Base-by-base conservation (phyloP, 306 rosid species). In the Quercus berberidifolia region DNA sequence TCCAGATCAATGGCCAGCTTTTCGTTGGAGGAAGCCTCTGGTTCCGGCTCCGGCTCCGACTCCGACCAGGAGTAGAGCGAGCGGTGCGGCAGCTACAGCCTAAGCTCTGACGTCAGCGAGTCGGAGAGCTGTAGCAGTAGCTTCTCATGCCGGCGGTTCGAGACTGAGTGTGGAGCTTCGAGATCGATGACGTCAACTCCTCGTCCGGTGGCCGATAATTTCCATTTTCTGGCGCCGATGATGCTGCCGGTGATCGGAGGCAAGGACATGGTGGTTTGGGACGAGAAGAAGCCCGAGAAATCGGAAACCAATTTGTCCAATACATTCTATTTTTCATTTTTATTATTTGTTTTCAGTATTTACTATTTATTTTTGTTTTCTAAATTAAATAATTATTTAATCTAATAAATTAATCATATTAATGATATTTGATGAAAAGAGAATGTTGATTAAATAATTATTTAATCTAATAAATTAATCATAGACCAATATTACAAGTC, bases 81-180 rank as follows among this genome's bases (percentile, higher is more conserved):
- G 28, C 86, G 92, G 11, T 91, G 97, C 35, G 97, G 97, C 2
- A 94, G 94, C 77, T 94, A 92, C 82, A 94, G 94, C 67, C 64
- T 89, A 31, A 94, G 98, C 69, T 96, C 96, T 25, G 96, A 94
- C 69, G 83, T 94, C 52, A 94, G 97, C 62, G 97, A 94, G 88
- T 94, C 98, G 0, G 97, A 94, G 82, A 94, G 98, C 26, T 90
- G 88, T 64, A 87, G 96, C 69, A 87, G 96, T 58, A 92, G 97
- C 83, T 92, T 94, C 86, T 90, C 90, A 1, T 85, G 87, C 15
- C 90, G 96, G 28, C 90, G 94, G 25, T 92, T 89, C 46, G 92
- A 87, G 25, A 91, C 86, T 0, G 96, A 90, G 62, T 94, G 96
- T 6, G 96, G 97, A 5, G 96, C 96, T 33, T 92, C 97, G 4